Evolutionary conservation across 2,329 filamentous ascomycete species (phyloP), one percentile per base, ranked within the genome.

Genomic region (Cladosporium sp.): DNA sequence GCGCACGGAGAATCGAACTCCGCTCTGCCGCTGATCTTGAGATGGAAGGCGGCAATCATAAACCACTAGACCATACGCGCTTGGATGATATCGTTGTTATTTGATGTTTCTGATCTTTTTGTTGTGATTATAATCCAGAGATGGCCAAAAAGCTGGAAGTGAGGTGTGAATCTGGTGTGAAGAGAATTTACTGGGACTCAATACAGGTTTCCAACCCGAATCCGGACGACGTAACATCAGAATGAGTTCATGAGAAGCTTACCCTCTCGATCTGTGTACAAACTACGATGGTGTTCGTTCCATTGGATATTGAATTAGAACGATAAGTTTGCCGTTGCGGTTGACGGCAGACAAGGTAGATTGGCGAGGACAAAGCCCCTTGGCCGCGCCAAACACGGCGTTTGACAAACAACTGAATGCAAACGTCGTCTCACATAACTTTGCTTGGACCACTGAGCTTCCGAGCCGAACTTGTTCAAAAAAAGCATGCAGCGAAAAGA

Each of bases 11-110:
- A 66, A 66, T 66, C 46, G 65, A 66, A 66, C 65, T 46, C 65
- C 43, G 58, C 56, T 63, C 65, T 66, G 61, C 65, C 58, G 65
- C 65, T 66, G 36, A 39, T 39, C 36, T 39, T 14, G 18, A 18
- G 36, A 39, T 66, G 65, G 65, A 66, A 66, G 65, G 65, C 65
- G 58, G 65, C 61, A 66, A 66, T 66, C 65, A 63, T 66, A 66
- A 64, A 65, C 65, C 65, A 66, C 58, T 66, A 66, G 65, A 66
- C 65, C 65, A 66, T 23, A 16, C 14, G 11, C 11, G 34, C 56
- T 53, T 53, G 18, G 0, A 18, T 18, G 18, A 3, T 4, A 18
- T 25, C 25, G 11, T 14, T 34, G 32, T 34, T 13, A 34, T 34
- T 34, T 11, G 32, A 34, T 34, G 16, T 16, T 14, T 57, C 30